Evolutionary conservation across 441 rosid genomes (phyloP).

Genomic region (Populus hybrid): DNA sequence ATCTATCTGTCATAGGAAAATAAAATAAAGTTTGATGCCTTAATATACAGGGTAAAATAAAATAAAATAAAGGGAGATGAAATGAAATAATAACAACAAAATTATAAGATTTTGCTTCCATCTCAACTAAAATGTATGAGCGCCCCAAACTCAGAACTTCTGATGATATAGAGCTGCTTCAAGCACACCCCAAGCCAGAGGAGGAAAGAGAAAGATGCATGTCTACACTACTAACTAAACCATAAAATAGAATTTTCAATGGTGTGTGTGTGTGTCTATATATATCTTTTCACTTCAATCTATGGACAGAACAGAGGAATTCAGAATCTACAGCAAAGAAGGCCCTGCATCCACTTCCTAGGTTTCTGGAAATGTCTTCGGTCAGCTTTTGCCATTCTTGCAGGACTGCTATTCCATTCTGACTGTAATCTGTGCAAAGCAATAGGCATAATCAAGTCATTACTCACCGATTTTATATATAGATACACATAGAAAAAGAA

Average conservation of each 20-base stretch:
- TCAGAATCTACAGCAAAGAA: slow-evolving; percentile 92
- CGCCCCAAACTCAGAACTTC: neutral
- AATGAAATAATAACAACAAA: too few species aligned
- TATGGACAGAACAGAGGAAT: slow-evolving; percentile 21
- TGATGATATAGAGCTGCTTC: neutral
- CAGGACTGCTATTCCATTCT: slow-evolving; percentile 91
- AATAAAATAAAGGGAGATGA: too few species aligned
- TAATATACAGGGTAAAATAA: too few species aligned
- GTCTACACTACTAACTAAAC: slow-evolving; percentile 18
- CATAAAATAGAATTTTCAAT: neutral
- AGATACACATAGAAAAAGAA: neutral
- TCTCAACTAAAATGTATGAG: too few species aligned
- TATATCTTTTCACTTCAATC: slow-evolving; percentile 16
- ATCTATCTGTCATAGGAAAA: neutral
- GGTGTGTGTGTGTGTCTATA: slow-evolving; percentile 5
- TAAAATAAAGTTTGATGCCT: too few species aligned
- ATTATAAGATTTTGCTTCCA: too few species aligned
- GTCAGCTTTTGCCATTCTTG: slow-evolving; percentile 81
- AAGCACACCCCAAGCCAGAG: neutral
- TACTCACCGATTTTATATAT: neutral
- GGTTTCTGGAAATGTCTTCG: slow-evolving; percentile 49
- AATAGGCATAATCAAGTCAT: slow-evolving; percentile 1
- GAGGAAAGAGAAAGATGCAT: slow-evolving; percentile 11
- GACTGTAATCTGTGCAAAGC: slow-evolving; percentile 55
- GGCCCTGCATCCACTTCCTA: slow-evolving; percentile 55